Evolutionary conservation across 1,139 yeast species (phyloP).

Genomic region (Blastobotrys malaysiensis): DNA sequence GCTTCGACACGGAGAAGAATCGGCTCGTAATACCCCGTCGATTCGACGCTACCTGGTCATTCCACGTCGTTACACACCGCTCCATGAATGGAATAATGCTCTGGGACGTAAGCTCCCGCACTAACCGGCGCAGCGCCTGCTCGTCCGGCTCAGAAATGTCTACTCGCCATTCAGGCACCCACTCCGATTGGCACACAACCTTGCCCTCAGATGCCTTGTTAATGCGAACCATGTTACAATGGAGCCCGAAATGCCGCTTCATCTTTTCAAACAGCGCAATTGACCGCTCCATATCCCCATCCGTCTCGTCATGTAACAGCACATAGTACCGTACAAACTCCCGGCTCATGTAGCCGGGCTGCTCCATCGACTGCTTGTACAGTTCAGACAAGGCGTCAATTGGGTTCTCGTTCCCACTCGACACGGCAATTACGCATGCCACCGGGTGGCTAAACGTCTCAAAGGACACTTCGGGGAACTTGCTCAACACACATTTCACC

Average conservation of each 20-base stretch:
- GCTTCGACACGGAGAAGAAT: slow-evolving; percentile 61
- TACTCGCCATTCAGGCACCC: background rate
- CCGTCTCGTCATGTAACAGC: slow-evolving; percentile 36
- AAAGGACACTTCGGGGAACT: slow-evolving; percentile 64
- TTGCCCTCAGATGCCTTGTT: slow-evolving; percentile 6
- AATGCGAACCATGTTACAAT: slow-evolving; percentile 33
- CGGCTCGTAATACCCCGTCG: slow-evolving; percentile 69
- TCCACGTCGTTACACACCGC: slow-evolving; percentile 66
- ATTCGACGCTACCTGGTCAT: slow-evolving; percentile 64
- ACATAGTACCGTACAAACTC: slow-evolving; percentile 37
- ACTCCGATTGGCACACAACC: slow-evolving; percentile 1
- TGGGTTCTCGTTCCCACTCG: slow-evolving; percentile 43
- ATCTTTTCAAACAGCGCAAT: slow-evolving; percentile 32
- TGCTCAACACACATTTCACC: slow-evolving; percentile 57
- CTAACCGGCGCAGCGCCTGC: slow-evolving; percentile 38
- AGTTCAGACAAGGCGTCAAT: slow-evolving; percentile 42
- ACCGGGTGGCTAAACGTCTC: slow-evolving; percentile 91
- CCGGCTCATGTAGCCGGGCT: slow-evolving; percentile 33
- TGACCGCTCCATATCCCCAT: slow-evolving; percentile 29
- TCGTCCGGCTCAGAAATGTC: slow-evolving; percentile 35
- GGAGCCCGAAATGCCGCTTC: slow-evolving; percentile 34
- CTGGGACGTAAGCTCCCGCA: slow-evolving; percentile 53
- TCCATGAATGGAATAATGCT: slow-evolving; percentile 76
- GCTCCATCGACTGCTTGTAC: slow-evolving; percentile 31
- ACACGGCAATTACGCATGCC: slow-evolving; percentile 64